These are phyloP conservation scores for Triticum turgidum DNA, from an alignment of 176 grass and related monocot species.

Conservation along the genomic window DNA sequence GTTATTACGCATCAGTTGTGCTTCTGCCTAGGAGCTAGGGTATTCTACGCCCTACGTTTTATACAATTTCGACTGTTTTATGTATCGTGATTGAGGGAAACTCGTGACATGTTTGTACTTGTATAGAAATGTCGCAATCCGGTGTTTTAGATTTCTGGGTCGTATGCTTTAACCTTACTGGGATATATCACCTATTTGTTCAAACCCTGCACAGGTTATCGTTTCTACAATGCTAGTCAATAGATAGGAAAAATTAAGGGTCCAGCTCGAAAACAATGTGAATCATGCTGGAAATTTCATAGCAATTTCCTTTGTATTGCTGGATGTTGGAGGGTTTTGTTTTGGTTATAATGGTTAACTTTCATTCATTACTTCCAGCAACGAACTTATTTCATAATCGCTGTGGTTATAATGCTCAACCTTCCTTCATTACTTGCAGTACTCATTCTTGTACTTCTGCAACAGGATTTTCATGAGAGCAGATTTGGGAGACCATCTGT, in stretches of 20 bases:
- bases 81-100: not conserved
- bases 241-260: not conserved
- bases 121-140: not conserved
- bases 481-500: constrained; percentile 53
- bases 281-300: not conserved
- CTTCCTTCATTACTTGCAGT: not conserved
- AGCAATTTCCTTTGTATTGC: not conserved
- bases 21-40: not conserved
- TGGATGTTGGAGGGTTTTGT: not conserved
- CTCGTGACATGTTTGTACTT: not conserved
- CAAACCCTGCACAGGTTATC: not conserved
- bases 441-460: constrained; percentile 8
- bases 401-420: not conserved
- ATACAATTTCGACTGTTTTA: not conserved
- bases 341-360: too few relatives aligned
- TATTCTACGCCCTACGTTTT: not conserved
- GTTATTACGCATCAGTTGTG: not conserved
- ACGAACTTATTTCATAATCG: not conserved
- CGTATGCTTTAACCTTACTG: not conserved
- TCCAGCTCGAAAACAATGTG: not conserved
- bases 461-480: constrained; percentile 63
- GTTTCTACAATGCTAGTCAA: not conserved
- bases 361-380: not conserved
- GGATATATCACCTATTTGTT: constrained; percentile 1
- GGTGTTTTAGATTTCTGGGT: not conserved